A percentile compares a stretch with the other conserved stretches of the same genome.
Conservation (phyloP, 768 basidiomycete genomes). For the Tephrocybe rancida region DNA sequence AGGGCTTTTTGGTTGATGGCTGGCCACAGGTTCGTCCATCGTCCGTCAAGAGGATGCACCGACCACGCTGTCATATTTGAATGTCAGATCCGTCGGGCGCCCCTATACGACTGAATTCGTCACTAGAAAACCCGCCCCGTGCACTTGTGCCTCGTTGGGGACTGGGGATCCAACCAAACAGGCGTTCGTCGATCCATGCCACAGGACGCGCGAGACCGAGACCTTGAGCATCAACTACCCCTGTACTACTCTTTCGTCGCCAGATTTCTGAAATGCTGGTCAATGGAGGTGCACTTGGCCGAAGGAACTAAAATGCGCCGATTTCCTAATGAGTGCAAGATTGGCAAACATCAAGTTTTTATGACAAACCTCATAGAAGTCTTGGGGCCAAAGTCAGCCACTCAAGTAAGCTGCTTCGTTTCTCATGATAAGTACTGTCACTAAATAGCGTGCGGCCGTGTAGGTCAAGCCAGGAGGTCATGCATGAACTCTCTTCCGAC, state of each 20-base stretch:
- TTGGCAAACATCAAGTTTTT: neutral
- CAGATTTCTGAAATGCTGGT: slow-evolving; percentile 73
- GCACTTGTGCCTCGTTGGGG: slow-evolving; percentile 80
- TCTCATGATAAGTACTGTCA: too few relatives aligned
- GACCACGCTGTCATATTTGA: slow-evolving; percentile 90
- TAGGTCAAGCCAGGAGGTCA: too few relatives aligned
- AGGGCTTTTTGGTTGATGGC: slow-evolving; percentile 56
- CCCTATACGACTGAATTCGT: slow-evolving; percentile 61
- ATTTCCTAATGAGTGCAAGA: slow-evolving; percentile 7
- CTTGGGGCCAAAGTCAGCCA: slow-evolving; percentile 89
- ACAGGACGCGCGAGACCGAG: slow-evolving; percentile 87
- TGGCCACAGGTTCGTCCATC: slow-evolving; percentile 44
- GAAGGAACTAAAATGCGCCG: slow-evolving; percentile 80
- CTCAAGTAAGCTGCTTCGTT: slow-evolving; percentile 84
- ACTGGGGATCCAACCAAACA: slow-evolving; percentile 90
- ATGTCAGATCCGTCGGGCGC: slow-evolving; percentile 84
- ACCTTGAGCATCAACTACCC: slow-evolving; percentile 85
- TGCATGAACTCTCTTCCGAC: too few relatives aligned
- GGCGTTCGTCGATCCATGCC: slow-evolving; percentile 92
- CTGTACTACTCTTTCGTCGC: slow-evolving; percentile 78
- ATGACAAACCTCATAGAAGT: slow-evolving; percentile 76
- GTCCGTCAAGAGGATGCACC: slow-evolving; percentile 60
- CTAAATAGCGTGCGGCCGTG: too few relatives aligned
- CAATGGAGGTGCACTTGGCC: slow-evolving; percentile 81
- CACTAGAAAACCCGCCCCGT: slow-evolving; percentile 67